Base-by-base conservation (phyloP, 192 early-diverging fungal genomes). In the Gorgonomyces haynaldii region DNA sequence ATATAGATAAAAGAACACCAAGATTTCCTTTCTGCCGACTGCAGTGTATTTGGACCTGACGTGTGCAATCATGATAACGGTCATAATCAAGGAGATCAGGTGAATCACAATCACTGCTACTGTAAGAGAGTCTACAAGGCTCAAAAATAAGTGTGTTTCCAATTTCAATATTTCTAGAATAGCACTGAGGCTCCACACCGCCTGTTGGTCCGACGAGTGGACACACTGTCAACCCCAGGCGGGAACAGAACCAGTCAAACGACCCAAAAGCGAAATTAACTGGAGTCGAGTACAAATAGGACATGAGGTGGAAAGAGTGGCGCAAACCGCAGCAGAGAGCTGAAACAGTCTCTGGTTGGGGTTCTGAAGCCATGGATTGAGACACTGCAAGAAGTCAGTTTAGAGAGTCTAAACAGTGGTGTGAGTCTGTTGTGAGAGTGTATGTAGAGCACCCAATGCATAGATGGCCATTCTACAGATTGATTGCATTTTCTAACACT, bases 11-110 rank as follows among this genome's bases (percentile, higher is more conserved):
- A 96, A 98, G 64, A 96, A 92, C 82, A 96, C 82, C 44, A 94
- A 85, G 62, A 96, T 96, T 69, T 96, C 96, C 70, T 91, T 91
- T 48, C 95, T 90, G 84, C 85, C 95, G n/a, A 98, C 90, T 27
- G 95, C 95, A 20, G 95, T 98, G 68, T 94, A 96, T 70, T 98
- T 98, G 34, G 84, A 86, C 49, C 83, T 84, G 62, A 98, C 88
- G 64, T 98, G 94, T 53, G 85, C 86, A 62, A 98, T 96, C 95
- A 98, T 98, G 60, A 94, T 92, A 40, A 80, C 65, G 6, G 93
- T 92, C 96, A 98, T 98, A 52, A 89, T 61, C 45, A 98, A 62
- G 21, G 93, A 84, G 45, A 95, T 79, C 42, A 96, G 53, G 56
- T 96, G 84, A 50, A 96, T 87, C 44, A 98, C 87, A 27, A 98